These are phyloP conservation scores for Moniliella sp. DNA, from an alignment of 1,284 basidiomycete species.

Conservation along the genomic window DNA sequence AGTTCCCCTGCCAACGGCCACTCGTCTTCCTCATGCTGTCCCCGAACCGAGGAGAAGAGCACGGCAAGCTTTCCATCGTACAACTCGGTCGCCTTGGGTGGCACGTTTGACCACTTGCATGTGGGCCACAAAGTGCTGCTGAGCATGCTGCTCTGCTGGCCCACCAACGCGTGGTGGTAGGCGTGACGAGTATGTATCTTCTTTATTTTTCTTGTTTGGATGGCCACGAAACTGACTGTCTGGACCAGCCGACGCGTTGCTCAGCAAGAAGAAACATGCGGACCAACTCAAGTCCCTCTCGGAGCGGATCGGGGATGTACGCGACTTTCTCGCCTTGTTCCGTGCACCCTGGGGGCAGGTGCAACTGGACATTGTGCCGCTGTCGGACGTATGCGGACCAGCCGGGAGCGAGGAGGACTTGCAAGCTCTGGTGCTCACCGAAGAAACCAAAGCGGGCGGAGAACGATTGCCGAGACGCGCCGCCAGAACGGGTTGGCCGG, in stretches of 20 bases:
- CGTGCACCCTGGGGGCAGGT: conserved; percentile 6
- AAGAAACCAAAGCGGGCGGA: conserved; percentile 24
- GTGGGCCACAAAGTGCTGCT: conserved; percentile 91
- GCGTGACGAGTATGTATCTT: conserved; percentile 42
- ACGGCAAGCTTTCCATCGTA: conserved; percentile 6
- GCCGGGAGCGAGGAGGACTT: conserved; percentile 19
- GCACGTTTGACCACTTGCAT: conserved; percentile 91
- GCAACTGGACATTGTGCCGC: conserved; percentile 12
- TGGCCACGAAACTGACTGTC: too few species aligned
- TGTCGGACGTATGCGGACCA: conserved; percentile 24
- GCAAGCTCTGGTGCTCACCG: conserved; percentile 21
- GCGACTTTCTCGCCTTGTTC: conserved; percentile 15
- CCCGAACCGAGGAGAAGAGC: too few species aligned
- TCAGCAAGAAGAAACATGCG: conserved; percentile 52
- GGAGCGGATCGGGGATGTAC: conserved; percentile 17
- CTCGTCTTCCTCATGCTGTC: too few species aligned
- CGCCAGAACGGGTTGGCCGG: conserved; percentile 12
- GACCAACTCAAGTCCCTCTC: conserved; percentile 49
- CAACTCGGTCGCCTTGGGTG: conserved; percentile 40
- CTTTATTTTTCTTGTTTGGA: too few species aligned
- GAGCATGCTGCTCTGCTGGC: conserved; percentile 66
- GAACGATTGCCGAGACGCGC: too few species aligned
- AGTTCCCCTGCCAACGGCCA: too few species aligned
- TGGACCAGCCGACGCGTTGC: conserved; percentile 47
- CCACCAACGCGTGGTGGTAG: conserved; percentile 63